Percentiles rank a stretch among this genome's conserved stretches.
Evolutionary conservation across 306 rosid species (phyloP).

Genomic region (Malus asiatica): DNA sequence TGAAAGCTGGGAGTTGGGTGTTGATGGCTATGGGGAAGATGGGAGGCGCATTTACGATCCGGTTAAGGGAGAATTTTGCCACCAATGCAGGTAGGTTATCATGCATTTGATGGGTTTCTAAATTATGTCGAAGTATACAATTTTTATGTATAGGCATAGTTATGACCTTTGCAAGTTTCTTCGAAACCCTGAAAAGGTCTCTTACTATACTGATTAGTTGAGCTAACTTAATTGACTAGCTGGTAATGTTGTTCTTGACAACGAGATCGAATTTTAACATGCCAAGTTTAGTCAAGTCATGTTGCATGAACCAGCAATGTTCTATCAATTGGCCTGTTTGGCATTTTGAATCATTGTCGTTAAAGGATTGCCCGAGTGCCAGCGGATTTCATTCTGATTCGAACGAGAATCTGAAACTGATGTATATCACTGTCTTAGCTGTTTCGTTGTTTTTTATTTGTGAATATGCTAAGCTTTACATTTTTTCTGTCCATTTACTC

Average conservation of each 20-base stretch:
- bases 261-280: background rate
- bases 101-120: background rate
- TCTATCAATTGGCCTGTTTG: background rate
- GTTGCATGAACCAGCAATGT: background rate
- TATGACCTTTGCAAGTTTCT: too few relatives aligned
- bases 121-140: too few relatives aligned
- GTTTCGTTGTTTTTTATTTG: background rate
- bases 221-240: background rate
- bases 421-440: background rate
- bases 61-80: slow-evolving; percentile 59
- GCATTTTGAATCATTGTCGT: background rate
- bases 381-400: background rate
- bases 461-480: background rate
- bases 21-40: slow-evolving; percentile 64
- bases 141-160: too few relatives aligned
- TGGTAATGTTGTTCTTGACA: background rate
- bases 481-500: background rate
- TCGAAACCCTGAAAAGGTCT: background rate
- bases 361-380: background rate
- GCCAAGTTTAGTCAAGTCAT: background rate
- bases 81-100: slow-evolving; percentile 62
- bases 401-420: background rate
- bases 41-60: slow-evolving; percentile 58
- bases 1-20: slow-evolving; percentile 48
- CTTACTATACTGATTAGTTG: background rate